Percentiles rank a stretch among this genome's conserved stretches.
phyloP scores from a whole-genome alignment of 2,329 filamentous ascomycete genomes.

The Fusarium pseudograminearum region DNA sequence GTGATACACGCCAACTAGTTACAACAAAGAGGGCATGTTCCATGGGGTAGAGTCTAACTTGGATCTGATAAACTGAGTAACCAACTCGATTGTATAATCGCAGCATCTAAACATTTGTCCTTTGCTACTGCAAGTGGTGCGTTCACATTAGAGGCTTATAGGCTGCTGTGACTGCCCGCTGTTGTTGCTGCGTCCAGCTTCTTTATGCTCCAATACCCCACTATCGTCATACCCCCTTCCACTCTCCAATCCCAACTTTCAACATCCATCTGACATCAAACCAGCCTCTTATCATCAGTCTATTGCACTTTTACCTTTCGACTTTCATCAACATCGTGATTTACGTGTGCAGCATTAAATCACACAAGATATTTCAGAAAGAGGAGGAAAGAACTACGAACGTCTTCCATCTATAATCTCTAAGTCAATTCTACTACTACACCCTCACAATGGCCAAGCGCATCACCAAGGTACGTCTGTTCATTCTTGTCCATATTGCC shows the following conservation, averaged over 20 bases:
- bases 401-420: neutral
- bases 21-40: too few relatives aligned
- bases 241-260: constrained; percentile 18
- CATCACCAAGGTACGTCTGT: constrained; percentile 57
- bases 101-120: neutral
- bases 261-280: constrained; percentile 16
- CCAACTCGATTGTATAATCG: neutral
- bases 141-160: neutral
- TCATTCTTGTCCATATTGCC: neutral
- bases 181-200: constrained; percentile 8
- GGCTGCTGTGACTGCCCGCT: neutral
- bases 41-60: neutral
- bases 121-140: neutral
- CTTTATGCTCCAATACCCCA: constrained; percentile 26
- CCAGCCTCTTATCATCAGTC: neutral
- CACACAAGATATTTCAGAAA: neutral
- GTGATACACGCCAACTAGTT: neutral
- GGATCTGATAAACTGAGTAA: neutral
- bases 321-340: neutral
- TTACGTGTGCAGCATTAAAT: neutral
- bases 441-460: constrained; percentile 57
- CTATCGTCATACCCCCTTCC: constrained; percentile 39
- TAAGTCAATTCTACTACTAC: neutral
- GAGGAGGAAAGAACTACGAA: neutral
- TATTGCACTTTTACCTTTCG: neutral